Percentiles rank a stretch among this genome's conserved stretches.
Conservation (phyloP, 257 asterid genomes). For the Thymus mandschuricus region DNA sequence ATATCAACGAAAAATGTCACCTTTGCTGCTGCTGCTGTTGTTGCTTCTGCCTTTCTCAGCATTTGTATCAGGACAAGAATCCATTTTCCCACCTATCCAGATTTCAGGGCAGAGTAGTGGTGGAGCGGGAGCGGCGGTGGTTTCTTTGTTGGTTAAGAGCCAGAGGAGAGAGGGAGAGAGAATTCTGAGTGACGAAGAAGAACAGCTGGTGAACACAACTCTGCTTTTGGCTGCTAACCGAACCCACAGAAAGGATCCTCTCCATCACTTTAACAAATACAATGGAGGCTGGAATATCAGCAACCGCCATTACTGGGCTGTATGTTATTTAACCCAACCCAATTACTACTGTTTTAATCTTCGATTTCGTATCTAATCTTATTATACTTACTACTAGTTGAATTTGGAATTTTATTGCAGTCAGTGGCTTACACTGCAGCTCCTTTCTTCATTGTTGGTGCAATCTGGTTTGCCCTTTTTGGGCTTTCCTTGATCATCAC, state of each 20-base stretch:
- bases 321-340: constrained; percentile 37
- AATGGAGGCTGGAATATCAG: constrained; percentile 92
- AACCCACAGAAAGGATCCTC: constrained; percentile 75
- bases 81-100: no score
- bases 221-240: constrained; percentile 72
- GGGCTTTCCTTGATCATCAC: constrained; percentile 55
- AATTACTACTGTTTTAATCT: not conserved
- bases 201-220: constrained; percentile 59
- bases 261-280: constrained; percentile 57
- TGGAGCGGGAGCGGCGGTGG: not conserved
- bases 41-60: no score
- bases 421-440: constrained; percentile 77
- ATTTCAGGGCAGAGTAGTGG: no score
- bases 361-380: no score
- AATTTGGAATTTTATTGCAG: constrained; percentile 41
- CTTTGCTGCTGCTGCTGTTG: no score
- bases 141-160: not conserved
- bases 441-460: constrained; percentile 66
- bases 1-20: no score
- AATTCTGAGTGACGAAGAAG: constrained; percentile 35
- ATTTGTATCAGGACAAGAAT: no score
- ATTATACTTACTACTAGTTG: no score
- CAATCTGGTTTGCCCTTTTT: constrained; percentile 66
- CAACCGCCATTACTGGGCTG: constrained; percentile 90
- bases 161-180: constrained; percentile 45